Evolutionary conservation across 345 rosid species (phyloP).

Genomic region (Eucalyptus sp.): DNA sequence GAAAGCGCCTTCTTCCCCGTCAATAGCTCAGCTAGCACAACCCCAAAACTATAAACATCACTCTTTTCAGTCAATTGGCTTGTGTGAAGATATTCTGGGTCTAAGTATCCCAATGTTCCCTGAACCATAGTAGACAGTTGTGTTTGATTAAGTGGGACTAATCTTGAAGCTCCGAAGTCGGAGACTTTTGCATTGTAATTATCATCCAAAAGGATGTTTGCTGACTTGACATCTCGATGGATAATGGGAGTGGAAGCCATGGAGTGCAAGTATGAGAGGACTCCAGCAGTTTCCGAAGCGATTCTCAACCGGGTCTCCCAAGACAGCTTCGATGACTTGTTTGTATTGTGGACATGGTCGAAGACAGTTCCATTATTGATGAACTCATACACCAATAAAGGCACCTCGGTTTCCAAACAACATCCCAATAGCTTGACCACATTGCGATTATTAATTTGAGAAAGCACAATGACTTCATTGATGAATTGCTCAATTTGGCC

Average conservation of each 20-base stretch:
- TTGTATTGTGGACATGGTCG: conserved; percentile 10
- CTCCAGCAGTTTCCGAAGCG: conserved; percentile 14
- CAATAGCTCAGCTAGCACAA: conserved; percentile 22
- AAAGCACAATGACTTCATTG: no score
- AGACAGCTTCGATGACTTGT: background rate
- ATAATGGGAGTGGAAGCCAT: conserved; percentile 11
- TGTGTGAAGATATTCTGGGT: conserved; percentile 19
- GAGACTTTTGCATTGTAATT: conserved; percentile 18
- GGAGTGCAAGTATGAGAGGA: conserved; percentile 17
- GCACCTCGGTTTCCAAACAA: conserved; percentile 31
- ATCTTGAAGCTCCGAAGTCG: conserved; percentile 33
- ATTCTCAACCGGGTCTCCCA: conserved; percentile 21
- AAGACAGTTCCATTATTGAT: conserved; percentile 21
- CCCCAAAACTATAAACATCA: conserved; percentile 35
- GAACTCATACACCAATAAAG: conserved; percentile 25
- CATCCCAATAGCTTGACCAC: conserved; percentile 36
- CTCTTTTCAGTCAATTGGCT: conserved; percentile 13
- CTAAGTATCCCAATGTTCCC: conserved; percentile 31
- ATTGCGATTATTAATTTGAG: no score
- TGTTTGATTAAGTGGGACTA: conserved; percentile 16
- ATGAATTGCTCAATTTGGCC: no score
- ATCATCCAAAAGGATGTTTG: conserved; percentile 27
- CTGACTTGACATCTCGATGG: conserved; percentile 24
- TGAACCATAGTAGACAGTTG: conserved; percentile 22
- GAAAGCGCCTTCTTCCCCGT: conserved; percentile 9